Conservation (phyloP, 129 eudicot genomes). For the Tagetes patula region DNA sequence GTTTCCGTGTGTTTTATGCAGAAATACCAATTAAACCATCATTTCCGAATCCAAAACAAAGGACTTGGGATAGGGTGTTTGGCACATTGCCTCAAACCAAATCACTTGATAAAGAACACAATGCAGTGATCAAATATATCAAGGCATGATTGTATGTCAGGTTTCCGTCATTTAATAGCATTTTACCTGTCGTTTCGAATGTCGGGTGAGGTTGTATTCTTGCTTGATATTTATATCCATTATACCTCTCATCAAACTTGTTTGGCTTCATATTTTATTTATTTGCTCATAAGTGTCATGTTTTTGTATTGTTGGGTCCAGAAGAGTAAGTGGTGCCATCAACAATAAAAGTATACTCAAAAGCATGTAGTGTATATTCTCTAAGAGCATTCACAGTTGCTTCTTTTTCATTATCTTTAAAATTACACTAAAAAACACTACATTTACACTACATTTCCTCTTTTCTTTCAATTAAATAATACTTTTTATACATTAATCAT, state of each 20-base stretch:
- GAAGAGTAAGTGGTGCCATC: constrained; percentile 6
- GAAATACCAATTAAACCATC: constrained; percentile 92
- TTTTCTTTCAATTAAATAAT: too few species aligned
- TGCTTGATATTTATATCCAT: constrained; percentile 17
- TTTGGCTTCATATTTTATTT: constrained; percentile 8
- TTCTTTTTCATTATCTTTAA: too few species aligned
- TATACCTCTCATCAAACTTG: not conserved
- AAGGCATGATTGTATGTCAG: constrained; percentile 22
- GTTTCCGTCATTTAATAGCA: constrained; percentile 18
- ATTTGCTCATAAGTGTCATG: constrained; percentile 1
- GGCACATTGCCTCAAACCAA: constrained; percentile 75
- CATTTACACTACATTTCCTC: too few species aligned
- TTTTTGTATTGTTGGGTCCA: constrained; percentile 13
- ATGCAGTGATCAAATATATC: constrained; percentile 26
- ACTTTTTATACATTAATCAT: too few species aligned
- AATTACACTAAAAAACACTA: too few species aligned
- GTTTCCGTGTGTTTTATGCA: constrained; percentile 38
- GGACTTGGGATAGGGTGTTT: constrained; percentile 89
- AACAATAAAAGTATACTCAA: constrained; percentile 13
- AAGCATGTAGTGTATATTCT: constrained; percentile 26
- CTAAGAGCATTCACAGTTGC: constrained; percentile 6
- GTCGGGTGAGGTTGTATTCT: constrained; percentile 18
- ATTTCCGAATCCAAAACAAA: constrained; percentile 76
- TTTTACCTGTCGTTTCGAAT: constrained; percentile 17
- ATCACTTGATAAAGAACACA: constrained; percentile 41